Evolutionary conservation across 768 basidiomycete genomes (phyloP), one percentile per base, ranked within the genome.

Genomic region (Amanita thiersii): DNA sequence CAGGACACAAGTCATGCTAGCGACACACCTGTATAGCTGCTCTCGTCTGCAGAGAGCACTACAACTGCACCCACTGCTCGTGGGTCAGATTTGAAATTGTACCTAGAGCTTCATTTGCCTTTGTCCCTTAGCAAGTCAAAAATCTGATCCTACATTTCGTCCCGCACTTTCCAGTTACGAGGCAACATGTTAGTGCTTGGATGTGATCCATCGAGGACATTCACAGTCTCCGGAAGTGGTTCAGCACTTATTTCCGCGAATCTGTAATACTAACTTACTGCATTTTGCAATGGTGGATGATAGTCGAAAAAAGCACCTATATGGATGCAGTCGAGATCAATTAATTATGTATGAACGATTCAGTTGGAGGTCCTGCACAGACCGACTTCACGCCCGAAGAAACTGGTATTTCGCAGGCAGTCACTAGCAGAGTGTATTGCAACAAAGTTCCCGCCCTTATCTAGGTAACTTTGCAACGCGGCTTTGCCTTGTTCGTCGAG

Each of bases 41-140:
- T 69, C 50, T 84, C 81, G 50, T 87, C 69, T 0, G 80, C 85
- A 3, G 72, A 63, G 6, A 89, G 63, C 3, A 87, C 47, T 2
- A 89, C 70, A 7, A 62, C 59, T 1, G 82, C 81, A 7, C 82
- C 83, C 2, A 81, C 50, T 0, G 53, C 53, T 39, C 84, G 68
- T 21, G 86, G 86, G 55, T 88, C 81, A 3, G 76, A 78, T 44
- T 79, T 68, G 56, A 84, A 86, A 50, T 81, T 77, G 53, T 86
- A 86, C 62, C 77, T 81, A 30, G 24, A 17, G 31, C 10, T 10
- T 39, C 31, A 25, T 31, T 39, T 44, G 26, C 29, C 23, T 4
- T 11, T 23, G 7, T 17, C 19, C 9, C 24, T 15, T 9, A 29
- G 23, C 5, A 17, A 20, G 28, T 5, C 12, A 26, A 36, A 37